Evolutionary conservation across 805 yeast species (phyloP).

Genomic region (Wickerhamiella occidentalis): DNA sequence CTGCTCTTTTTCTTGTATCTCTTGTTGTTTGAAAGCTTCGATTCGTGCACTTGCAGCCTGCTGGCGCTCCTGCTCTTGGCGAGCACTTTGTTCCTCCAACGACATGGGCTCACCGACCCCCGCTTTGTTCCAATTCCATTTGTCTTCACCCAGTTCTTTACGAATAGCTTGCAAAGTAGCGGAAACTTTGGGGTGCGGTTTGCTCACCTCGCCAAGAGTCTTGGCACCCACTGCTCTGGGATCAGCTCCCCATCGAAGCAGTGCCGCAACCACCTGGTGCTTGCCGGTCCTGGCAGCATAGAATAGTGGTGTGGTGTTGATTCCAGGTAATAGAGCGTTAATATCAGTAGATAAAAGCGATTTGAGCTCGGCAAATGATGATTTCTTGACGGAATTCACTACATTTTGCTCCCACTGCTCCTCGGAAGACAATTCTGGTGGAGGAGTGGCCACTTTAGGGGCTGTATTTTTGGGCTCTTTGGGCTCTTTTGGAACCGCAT

Average conservation of each 20-base stretch:
- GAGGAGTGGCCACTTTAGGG: constrained; percentile 17
- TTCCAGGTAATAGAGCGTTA: constrained; percentile 45
- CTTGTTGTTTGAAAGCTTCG: constrained; percentile 15
- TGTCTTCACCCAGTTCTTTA: constrained; percentile 61
- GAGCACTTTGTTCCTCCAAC: constrained; percentile 25
- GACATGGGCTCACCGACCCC: constrained; percentile 47
- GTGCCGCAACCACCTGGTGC: constrained; percentile 48
- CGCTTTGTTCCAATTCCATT: constrained; percentile 57
- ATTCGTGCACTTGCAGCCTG: constrained; percentile 13
- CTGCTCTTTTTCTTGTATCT: constrained; percentile 16
- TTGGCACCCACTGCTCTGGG: constrained; percentile 47
- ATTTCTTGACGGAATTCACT: constrained; percentile 48
- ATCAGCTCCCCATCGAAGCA: constrained; percentile 58
- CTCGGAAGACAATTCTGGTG: constrained; percentile 15
- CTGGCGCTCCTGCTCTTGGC: constrained; percentile 21
- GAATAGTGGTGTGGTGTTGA: constrained; percentile 55
- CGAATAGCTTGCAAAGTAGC: constrained; percentile 61
- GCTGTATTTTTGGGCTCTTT: constrained; percentile 14
- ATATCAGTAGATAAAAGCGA: constrained; percentile 42
- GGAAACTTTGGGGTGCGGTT: constrained; percentile 27
- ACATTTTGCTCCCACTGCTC: constrained; percentile 38
- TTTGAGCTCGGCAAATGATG: constrained; percentile 66
- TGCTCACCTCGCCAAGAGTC: constrained; percentile 57
- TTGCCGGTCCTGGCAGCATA: constrained; percentile 60
- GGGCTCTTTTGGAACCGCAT: constrained; percentile 20